Evolutionary conservation across 768 basidiomycete genomes (phyloP), one percentile per base, ranked within the genome.

Genomic region (Aureoboletus auriporus): DNA sequence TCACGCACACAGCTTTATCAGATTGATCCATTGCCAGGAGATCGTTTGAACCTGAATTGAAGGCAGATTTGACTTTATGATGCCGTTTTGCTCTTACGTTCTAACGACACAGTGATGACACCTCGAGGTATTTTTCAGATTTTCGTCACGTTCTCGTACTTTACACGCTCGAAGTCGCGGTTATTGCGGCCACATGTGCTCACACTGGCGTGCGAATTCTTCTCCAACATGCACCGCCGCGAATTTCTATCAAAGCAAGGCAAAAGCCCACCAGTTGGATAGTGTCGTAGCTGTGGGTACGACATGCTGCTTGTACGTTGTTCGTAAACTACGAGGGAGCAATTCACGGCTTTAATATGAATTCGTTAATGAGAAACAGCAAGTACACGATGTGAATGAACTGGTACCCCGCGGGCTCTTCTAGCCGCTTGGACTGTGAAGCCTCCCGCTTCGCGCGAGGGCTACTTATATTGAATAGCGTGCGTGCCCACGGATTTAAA

Each of bases 401-500:
- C 46, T 20, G 34, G 37, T 29, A 36, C 26, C 42, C 57, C 52
- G 50, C 60, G 63, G 63, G 53, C 37, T 53, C 46, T 17, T 45
- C 38, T 50, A 34, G 31, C 46, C 51, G 55, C 50, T 53, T 49
- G 31, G 9, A 27, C 26, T 28, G 33, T 31, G 43, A 39, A 43
- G 52, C 61, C 63, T 67, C 50, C 46, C 58, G 46, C 46, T 42
- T 47, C 38, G 20, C 39, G 48, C 48, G 53, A 54, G 56, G 55
- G 37, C 29, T 39, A 36, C 6, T 42, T 39, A 36, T 46, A 33
- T 33, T 34, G 61, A 51, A 45, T 54, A 6, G 42, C 38, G 46
- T 14, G 40, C 29, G 46, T 45, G 31, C 33, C 62, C 65, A 51
- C 47, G 50, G 49, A 49, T 48, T 47, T 54, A 41, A 39, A 44